phyloP scores from a whole-genome alignment of 805 yeast genomes.

The Spathaspora boniae region DNA sequence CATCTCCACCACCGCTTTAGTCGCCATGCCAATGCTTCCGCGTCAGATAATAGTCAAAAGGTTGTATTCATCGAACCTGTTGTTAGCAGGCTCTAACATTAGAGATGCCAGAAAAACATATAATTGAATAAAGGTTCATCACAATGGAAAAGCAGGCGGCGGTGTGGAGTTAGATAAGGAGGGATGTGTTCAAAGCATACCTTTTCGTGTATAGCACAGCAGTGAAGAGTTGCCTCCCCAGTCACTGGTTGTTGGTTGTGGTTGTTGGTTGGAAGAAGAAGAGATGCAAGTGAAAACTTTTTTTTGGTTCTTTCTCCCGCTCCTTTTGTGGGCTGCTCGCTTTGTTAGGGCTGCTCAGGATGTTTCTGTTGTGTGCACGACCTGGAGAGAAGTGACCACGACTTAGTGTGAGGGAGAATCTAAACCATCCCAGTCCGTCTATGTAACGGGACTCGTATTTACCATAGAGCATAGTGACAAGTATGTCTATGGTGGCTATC shows the following conservation, averaged over 20 bases:
- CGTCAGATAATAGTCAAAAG: slow-evolving; percentile 66
- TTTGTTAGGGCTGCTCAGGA: neutral
- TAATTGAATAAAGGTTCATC: slow-evolving; percentile 34
- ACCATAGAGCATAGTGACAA: too few species aligned
- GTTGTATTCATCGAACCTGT: slow-evolving; percentile 78
- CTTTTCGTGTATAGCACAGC: neutral
- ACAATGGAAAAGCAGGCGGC: too few species aligned
- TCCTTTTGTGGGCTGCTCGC: neutral
- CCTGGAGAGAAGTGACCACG: too few species aligned
- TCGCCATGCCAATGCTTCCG: neutral
- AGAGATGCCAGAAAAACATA: slow-evolving; percentile 89
- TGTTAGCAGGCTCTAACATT: slow-evolving; percentile 71
- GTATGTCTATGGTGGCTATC: too few species aligned
- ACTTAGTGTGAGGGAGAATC: too few species aligned
- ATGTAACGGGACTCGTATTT: too few species aligned
- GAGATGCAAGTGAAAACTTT: neutral
- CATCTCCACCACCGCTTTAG: neutral
- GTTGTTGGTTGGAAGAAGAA: neutral
- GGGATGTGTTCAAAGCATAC: too few species aligned
- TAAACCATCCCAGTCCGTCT: too few species aligned
- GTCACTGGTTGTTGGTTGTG: neutral
- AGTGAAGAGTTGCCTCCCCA: neutral
- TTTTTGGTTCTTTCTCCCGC: neutral
- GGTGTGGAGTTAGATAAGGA: too few species aligned
- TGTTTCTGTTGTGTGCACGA: neutral